Base-by-base conservation (phyloP, 192 early-diverging fungal species). In the Dispira simplex region DNA sequence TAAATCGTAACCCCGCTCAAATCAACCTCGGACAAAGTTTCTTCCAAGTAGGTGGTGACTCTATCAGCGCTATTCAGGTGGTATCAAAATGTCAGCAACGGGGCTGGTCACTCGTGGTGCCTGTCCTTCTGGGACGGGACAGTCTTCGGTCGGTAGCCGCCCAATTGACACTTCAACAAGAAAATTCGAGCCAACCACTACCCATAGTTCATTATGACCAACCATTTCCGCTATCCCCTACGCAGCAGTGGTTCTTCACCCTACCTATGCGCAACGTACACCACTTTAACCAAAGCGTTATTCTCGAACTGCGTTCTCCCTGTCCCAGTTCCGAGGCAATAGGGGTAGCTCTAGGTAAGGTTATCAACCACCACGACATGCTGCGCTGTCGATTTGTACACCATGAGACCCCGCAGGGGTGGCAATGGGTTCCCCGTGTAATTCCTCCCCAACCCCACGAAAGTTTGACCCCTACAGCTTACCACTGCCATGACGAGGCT, bases 211-310 rank as follows among this genome's bases (percentile, higher is more conserved):
- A 4, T 39, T 39, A 39, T 39, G 6, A 39, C 32, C 1, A 39
- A 39, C 32, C 32, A 39, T 39, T 62, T 5, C 43, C 11, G 3
- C 43, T 62, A 11, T 46, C 59, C 11, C 59, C 59, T 4, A 45
- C 46, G 11, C 59, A 62, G 44, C 12, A 44, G n/a, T 32, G 18
- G 59, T 62, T 62, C n/a, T 62, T 44, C n/a, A 45, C 20, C 12
- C 43, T 13, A 25, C n/a, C 43, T n/a, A 21, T 44, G 4, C 18
- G 12, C 16, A 62, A 62, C 43, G 16, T 44, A 13, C 59, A 62
- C 59, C 59, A 45, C 44, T 62, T 62, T 62, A 62, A 39, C 59
- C 59, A 62, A 39, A 23, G n/a, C 11, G 10, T 62, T 8, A 20
- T 62, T 2, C 44, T 62, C 20, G 59, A 62, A 20, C 59, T 62